These are phyloP conservation scores for Taiwanofungus camphoratus DNA, from an alignment of 1,284 basidiomycete genomes.

Conservation along the genomic window DNA sequence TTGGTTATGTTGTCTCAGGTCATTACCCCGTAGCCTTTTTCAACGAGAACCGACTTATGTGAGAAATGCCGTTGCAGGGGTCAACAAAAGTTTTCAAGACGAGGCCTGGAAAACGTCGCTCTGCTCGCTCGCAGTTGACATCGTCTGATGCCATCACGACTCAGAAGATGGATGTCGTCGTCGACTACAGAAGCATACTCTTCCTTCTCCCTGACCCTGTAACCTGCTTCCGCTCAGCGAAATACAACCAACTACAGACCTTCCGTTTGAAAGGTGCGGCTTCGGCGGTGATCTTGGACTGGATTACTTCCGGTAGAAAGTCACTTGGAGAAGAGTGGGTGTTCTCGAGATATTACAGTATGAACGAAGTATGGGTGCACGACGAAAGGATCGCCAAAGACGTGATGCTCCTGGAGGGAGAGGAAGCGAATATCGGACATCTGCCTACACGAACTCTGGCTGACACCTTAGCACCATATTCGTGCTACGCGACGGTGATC, in stretches of 20 bases:
- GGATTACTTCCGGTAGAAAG: constrained; percentile 83
- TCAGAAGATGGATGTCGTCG: constrained; percentile 52
- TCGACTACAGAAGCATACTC: constrained; percentile 51
- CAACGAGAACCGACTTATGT: constrained; percentile 15
- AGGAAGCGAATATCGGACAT: constrained; percentile 7
- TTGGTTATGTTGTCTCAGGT: constrained; percentile 83
- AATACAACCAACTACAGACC: constrained; percentile 77
- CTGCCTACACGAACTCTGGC: constrained; percentile 45
- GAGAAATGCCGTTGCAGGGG: constrained; percentile 46
- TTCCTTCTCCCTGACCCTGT: constrained; percentile 88
- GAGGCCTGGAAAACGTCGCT: constrained; percentile 41
- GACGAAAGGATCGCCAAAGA: constrained; percentile 68
- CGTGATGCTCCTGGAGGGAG: constrained; percentile 65
- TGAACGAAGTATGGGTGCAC: constrained; percentile 77
- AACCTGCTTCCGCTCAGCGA: constrained; percentile 83
- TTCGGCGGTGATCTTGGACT: constrained; percentile 77
- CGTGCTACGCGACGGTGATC: constrained; percentile 80
- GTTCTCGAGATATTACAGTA: constrained; percentile 79
- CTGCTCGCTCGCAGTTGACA: constrained; percentile 22
- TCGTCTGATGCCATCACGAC: constrained; percentile 21
- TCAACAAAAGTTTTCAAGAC: constrained; percentile 91
- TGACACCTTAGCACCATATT: constrained; percentile 67
- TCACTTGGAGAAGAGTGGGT: constrained; percentile 84
- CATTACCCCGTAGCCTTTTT: constrained; percentile 7
- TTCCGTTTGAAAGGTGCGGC: constrained; percentile 60